Percentiles rank a stretch among this genome's conserved stretches.
These are phyloP conservation scores for Hibiscus syriacus DNA, from an alignment of 345 rosid genomes.

Conservation along the genomic window DNA sequence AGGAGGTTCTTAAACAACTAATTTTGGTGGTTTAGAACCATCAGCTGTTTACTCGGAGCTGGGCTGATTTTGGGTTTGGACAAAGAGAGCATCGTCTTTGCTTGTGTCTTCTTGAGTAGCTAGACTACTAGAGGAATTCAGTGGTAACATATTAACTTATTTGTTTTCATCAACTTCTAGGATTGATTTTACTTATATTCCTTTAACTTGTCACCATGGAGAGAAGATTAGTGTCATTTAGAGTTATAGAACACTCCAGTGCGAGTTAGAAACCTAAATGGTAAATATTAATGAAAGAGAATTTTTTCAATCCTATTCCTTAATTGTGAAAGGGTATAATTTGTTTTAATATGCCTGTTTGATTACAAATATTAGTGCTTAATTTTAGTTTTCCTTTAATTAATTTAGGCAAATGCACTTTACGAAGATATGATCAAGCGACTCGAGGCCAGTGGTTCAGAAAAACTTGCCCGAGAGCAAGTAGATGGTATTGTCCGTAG, in stretches of 20 bases:
- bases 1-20: not conserved
- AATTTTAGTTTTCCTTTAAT: constrained; percentile 7
- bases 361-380: constrained; percentile 2
- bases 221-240: not conserved
- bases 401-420: constrained; percentile 68
- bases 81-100: not conserved
- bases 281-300: not conserved
- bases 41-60: too few relatives aligned
- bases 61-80: too few relatives aligned
- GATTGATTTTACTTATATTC: not conserved
- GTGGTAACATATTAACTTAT: not conserved
- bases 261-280: not conserved
- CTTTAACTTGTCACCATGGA: not conserved
- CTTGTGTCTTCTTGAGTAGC: not conserved
- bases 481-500: constrained; percentile 94
- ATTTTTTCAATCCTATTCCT: not conserved
- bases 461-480: constrained; percentile 79
- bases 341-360: not conserved
- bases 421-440: constrained; percentile 83
- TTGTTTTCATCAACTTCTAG: not conserved
- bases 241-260: not conserved
- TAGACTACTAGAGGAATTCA: not conserved
- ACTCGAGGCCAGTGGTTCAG: constrained; percentile 82
- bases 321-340: not conserved
- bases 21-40: not conserved